Evolutionary conservation across 129 eudicot species (phyloP).

Genomic region (Flaveria linearis): DNA sequence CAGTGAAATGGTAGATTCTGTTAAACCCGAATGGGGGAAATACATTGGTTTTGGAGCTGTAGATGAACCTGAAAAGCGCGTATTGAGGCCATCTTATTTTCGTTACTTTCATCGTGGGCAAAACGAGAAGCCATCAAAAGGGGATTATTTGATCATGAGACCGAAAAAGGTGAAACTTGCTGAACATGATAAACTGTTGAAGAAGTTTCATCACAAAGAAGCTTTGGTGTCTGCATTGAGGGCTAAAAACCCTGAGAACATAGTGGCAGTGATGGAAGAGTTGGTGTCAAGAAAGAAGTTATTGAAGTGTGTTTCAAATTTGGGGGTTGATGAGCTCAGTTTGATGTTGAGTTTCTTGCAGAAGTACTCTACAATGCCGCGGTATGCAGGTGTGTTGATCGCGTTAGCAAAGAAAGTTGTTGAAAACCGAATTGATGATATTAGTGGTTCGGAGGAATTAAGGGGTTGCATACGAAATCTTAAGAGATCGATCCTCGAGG

Average conservation of each 20-base stretch:
- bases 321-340: slow-evolving; percentile 77
- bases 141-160: slow-evolving; percentile 66
- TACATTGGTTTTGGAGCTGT: slow-evolving; percentile 38
- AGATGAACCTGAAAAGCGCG: slow-evolving; percentile 46
- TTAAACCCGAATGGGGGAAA: slow-evolving; percentile 41
- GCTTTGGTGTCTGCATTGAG: slow-evolving; percentile 73
- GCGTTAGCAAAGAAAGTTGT: slow-evolving; percentile 70
- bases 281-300: slow-evolving; percentile 83
- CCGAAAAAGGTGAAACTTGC: slow-evolving; percentile 80
- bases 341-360: slow-evolving; percentile 67
- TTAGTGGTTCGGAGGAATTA: slow-evolving; percentile 51
- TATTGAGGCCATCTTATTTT: slow-evolving; percentile 66
- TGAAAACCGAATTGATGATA: slow-evolving; percentile 68
- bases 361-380: slow-evolving; percentile 67
- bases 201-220: slow-evolving; percentile 88
- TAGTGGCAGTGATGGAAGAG: slow-evolving; percentile 95
- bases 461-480: slow-evolving; percentile 62
- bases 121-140: slow-evolving; percentile 70
- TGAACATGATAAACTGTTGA: slow-evolving; percentile 76
- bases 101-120: slow-evolving; percentile 88
- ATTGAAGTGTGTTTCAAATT: slow-evolving; percentile 61
- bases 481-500: slow-evolving; percentile 70
- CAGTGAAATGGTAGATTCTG: slow-evolving; percentile 38
- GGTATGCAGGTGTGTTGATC: slow-evolving; percentile 66
- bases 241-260: slow-evolving; percentile 64